A percentile compares a stretch with the other conserved stretches of the same genome.
phyloP scores from a whole-genome alignment of 306 rosid species.

The Pterocarpus santalinus region DNA sequence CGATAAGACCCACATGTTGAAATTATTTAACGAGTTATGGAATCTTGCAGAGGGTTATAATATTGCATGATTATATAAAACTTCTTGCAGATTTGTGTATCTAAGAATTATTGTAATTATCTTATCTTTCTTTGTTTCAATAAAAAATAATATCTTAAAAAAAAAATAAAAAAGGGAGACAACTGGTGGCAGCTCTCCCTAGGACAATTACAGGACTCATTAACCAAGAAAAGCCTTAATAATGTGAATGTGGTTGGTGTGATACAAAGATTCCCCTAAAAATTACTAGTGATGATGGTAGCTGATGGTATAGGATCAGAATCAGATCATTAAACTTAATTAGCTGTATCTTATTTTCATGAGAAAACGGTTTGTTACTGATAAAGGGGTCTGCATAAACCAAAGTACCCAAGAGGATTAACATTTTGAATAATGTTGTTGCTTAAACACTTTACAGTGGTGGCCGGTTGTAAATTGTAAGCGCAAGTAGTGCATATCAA shows the following conservation, averaged over 20 bases:
- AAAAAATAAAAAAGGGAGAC: background rate
- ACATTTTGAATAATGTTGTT: background rate
- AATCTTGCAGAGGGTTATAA: background rate
- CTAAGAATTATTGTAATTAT: background rate
- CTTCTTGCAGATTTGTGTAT: constrained; percentile 1
- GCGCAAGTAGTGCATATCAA: too few relatives aligned
- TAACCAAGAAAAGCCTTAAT: constrained; percentile 20
- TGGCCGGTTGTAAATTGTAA: too few relatives aligned
- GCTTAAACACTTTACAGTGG: background rate
- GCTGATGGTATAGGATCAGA: background rate
- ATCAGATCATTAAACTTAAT: constrained; percentile 1
- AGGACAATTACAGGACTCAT: background rate
- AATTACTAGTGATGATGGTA: background rate
- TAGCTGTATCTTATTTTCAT: background rate
- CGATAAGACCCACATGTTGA: background rate
- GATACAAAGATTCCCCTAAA: constrained; percentile 5
- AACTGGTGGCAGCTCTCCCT: background rate
- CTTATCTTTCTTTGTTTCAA: constrained; percentile 4
- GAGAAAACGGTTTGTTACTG: background rate
- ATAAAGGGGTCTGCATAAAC: background rate
- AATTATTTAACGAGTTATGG: background rate
- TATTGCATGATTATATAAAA: background rate
- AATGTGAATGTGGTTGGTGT: constrained; percentile 21
- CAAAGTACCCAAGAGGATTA: background rate
- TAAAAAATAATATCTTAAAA: background rate